Conservation (phyloP, 108 stramenopile species). For the Pseudonitzschia pungens region DNA sequence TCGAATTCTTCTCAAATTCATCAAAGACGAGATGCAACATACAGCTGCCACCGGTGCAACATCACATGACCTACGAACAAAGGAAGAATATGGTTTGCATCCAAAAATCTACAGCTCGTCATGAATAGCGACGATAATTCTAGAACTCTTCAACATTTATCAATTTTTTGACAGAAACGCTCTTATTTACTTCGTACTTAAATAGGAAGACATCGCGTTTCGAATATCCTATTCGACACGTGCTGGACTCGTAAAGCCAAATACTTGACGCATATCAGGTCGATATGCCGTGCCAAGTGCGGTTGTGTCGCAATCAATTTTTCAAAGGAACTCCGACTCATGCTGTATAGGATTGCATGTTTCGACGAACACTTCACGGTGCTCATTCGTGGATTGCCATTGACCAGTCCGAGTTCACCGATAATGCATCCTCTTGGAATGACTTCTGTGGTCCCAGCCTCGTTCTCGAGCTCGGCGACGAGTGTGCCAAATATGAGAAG, state of each 20-base stretch:
- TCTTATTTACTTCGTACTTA: slow-evolving; percentile 14
- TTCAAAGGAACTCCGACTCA: slow-evolving; percentile 49
- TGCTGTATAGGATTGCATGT: slow-evolving; percentile 57
- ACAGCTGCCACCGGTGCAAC: too few relatives aligned
- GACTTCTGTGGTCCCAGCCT: slow-evolving; percentile 45
- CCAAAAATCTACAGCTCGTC: too few relatives aligned
- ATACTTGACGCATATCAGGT: slow-evolving; percentile 66
- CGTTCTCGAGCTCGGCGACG: slow-evolving; percentile 55
- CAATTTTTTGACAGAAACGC: too few relatives aligned
- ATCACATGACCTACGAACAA: too few relatives aligned
- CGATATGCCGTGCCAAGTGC: slow-evolving; percentile 50
- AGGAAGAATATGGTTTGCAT: too few relatives aligned
- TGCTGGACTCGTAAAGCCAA: slow-evolving; percentile 66
- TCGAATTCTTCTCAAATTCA: too few relatives aligned
- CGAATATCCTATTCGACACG: slow-evolving; percentile 72
- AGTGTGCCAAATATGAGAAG: slow-evolving; percentile 50
- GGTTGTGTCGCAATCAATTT: slow-evolving; percentile 42
- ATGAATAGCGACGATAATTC: too few relatives aligned
- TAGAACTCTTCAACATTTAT: too few relatives aligned
- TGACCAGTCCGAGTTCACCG: slow-evolving; percentile 69
- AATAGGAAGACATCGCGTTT: slow-evolving; percentile 67
- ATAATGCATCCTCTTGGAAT: slow-evolving; percentile 46
- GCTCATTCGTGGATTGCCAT: slow-evolving; percentile 50
- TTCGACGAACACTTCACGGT: slow-evolving; percentile 52
- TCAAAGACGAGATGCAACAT: too few relatives aligned